Evolutionary conservation across 2,329 filamentous ascomycete species (phyloP), one percentile per base, ranked within the genome.

Genomic region (Fusarium miscanthi): DNA sequence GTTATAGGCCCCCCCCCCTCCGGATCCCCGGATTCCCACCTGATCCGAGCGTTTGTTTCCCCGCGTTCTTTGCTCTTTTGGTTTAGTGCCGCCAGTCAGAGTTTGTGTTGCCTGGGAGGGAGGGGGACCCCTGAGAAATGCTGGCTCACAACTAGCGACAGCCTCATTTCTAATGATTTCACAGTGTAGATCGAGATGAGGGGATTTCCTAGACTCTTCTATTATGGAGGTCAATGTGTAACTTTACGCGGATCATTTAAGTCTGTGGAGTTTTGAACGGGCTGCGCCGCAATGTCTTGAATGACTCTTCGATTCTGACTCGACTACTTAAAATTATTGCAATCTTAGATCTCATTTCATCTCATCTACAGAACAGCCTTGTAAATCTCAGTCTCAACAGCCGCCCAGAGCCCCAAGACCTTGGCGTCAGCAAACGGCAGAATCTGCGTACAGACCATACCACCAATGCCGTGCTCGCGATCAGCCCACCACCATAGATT

Each of bases 401-500:
- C 63, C 1, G 59, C 63, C 84, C 84, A 87, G 8, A 87, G 56
- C 0, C 76, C 78, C 38, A 84, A 12, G 3, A 87, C 84, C 6
- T 82, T 78, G 0, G 77, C 63, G 70, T 88, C 84, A 4, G 67
- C 83, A 76, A 88, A 88, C 0, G 87, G 87, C 56, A 89, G 54
- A 33, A 88, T 83, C 77, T 89, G 87, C 6, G 81, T 80, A 41
- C 82, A 83, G 5, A 88, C 78, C 13, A 89, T 84, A 0, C 86
- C 87, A 0, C 84, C 89, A 46, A 91, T 81, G 0, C 88, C 89
- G 62, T 85, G 87, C 76, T 90, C 88, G 11, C 88, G 81, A 78
- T 92, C 90, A 38, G 82, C 82, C 89, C 89, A 92, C 88, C 89
- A 92, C 75, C 84, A 91, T 37, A 87, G 73, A 76, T 91, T 92